Evolutionary conservation across 2,329 filamentous ascomycete genomes (phyloP).

Genomic region (Mollisia scopiformis): DNA sequence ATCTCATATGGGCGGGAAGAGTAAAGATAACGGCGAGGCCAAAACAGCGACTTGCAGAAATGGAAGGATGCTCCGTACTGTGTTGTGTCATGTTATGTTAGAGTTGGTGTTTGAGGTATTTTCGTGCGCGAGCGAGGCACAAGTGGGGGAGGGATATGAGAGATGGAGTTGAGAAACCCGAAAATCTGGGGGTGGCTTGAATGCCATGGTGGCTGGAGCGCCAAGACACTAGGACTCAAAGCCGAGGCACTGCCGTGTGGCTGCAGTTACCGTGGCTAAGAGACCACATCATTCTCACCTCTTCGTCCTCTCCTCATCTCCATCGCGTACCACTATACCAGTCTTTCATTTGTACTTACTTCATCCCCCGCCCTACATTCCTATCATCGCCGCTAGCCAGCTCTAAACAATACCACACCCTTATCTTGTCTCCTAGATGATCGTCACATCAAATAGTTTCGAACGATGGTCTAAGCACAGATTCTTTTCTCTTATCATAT

Average conservation of each 20-base stretch:
- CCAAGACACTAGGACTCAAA: neutral
- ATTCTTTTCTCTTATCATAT: neutral
- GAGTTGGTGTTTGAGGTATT: constrained; percentile 1
- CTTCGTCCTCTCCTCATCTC: too few relatives aligned
- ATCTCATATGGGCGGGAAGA: too few relatives aligned
- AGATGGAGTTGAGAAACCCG: neutral
- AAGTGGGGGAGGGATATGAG: too few relatives aligned
- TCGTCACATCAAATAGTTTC: neutral
- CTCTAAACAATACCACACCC: neutral
- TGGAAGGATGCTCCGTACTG: neutral
- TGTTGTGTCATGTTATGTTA: neutral
- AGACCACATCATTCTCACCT: too few relatives aligned
- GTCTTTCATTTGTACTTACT: too few relatives aligned
- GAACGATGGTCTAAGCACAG: neutral
- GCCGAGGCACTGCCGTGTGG: neutral
- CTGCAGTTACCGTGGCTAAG: too few relatives aligned
- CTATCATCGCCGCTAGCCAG: too few relatives aligned
- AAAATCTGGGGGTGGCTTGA: neutral
- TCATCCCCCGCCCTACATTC: too few relatives aligned
- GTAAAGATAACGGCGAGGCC: too few relatives aligned
- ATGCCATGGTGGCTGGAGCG: neutral
- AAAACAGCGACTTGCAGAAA: neutral
- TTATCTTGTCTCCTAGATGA: neutral
- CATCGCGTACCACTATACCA: too few relatives aligned
- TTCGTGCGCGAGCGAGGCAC: neutral